Evolutionary conservation across 768 basidiomycete genomes (phyloP).

Genomic region (Dictyophora rubrovolvata): DNA sequence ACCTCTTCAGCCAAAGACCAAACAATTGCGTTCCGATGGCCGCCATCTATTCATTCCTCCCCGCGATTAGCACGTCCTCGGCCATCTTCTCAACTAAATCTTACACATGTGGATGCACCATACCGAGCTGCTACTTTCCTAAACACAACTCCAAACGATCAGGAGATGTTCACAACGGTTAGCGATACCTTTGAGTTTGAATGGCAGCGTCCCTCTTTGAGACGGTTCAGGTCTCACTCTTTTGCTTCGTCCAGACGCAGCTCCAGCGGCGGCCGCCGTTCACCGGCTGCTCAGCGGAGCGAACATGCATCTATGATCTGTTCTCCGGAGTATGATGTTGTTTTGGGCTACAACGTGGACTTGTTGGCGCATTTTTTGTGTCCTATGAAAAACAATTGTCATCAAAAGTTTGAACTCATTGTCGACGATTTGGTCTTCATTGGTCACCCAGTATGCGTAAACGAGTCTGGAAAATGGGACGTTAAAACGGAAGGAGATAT

Average conservation of each 20-base stretch:
- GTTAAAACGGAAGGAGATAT: constrained; percentile 39
- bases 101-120: constrained; percentile 17
- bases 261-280: constrained; percentile 20
- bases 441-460: constrained; percentile 86
- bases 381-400: constrained; percentile 68
- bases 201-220: constrained; percentile 48
- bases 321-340: constrained; percentile 44
- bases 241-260: constrained; percentile 42
- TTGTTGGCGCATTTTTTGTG: constrained; percentile 76
- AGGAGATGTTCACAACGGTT: constrained; percentile 14
- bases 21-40: constrained; percentile 77
- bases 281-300: background rate
- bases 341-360: constrained; percentile 75
- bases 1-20: constrained; percentile 77
- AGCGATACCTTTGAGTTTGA: constrained; percentile 38
- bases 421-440: constrained; percentile 89
- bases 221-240: constrained; percentile 42
- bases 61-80: constrained; percentile 64
- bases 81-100: constrained; percentile 50
- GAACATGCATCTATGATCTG: background rate
- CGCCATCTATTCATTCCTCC: constrained; percentile 53
- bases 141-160: background rate
- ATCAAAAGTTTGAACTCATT: constrained; percentile 88
- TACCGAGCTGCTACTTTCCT: constrained; percentile 11
- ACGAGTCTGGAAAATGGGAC: constrained; percentile 62